Evolutionary conservation across 1,284 basidiomycete genomes (phyloP), one percentile per base, ranked within the genome.

Genomic region (Ganoderma leucocontextum): DNA sequence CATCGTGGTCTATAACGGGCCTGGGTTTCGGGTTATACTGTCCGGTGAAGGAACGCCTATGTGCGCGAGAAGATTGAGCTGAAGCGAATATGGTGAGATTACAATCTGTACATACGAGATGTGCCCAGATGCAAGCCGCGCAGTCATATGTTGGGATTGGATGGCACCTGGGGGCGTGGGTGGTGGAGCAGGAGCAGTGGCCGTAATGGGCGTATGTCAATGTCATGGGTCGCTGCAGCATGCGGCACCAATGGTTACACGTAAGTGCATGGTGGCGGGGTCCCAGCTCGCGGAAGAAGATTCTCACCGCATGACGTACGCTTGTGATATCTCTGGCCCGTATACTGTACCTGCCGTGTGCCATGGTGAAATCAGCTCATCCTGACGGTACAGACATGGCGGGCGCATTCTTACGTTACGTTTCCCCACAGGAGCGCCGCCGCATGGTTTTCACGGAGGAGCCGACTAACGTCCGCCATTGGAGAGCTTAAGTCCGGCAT

Each of bases 401-500:
- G 44, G 47, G 60, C 33, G 12, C 41, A 44, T 47, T 36, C 15
- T 63, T 63, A 55, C 62, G 62, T 36, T 36, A 53, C 10, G 15
- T 25, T 22, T 63, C 62, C 49, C 61, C 61, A 62, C 61, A 62
- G n/a, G 44, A 47, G 47, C 47, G 47, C 33, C 36, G 49, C 61
- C 62, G 49, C 62, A 29, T 57, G 55, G 35, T 10, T 10, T 57
- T 36, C 15, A 15, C 47, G n/a, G n/a, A 12, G 36, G 7, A 6
- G 55, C 55, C 55, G 55, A 36, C 35, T 49, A 36, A 49, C 44
- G 42, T 49, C 42, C 42, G 29, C 29, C n/a, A 29, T 41, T 36
- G 38, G 49, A 41, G 49, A 41, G 15, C 44, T 53, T 63, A 63
- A 63, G 62, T 63, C 62, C 62, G 62, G 39, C 15, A 41, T 38